A percentile compares a stretch with the other conserved stretches of the same genome.
Conservation (phyloP, 208 protist species). For the Phytomonas francai region DNA sequence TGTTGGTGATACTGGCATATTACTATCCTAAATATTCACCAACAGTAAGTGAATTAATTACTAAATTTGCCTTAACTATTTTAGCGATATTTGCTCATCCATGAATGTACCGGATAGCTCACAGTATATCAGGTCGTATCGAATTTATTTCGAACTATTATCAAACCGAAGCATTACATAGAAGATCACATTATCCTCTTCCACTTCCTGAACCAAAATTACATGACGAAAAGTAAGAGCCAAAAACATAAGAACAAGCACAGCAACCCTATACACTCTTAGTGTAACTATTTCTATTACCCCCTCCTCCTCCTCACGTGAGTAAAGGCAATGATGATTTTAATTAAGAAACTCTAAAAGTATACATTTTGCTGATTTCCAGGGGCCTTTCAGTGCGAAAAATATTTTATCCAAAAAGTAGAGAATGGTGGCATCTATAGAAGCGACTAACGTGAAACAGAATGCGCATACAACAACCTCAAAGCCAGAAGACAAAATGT, state of each 20-base stretch:
- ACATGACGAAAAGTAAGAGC: no score
- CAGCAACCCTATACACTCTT: no score
- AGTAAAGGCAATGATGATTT: not conserved
- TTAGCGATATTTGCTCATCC: not conserved
- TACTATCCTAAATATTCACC: not conserved
- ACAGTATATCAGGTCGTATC: not conserved
- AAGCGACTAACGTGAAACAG: constrained; percentile 33
- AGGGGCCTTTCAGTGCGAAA: constrained; percentile 34
- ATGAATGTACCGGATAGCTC: not conserved
- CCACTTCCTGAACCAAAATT: no score
- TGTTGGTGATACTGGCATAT: not conserved
- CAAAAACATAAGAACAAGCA: no score
- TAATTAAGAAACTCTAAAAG: not conserved
- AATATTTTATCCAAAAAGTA: constrained; percentile 34
- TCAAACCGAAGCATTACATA: not conserved
- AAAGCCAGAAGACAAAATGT: constrained; percentile 53
- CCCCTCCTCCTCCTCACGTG: not conserved
- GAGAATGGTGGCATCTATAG: constrained; percentile 23
- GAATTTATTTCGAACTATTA: not conserved
- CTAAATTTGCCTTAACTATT: not conserved
- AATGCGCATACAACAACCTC: constrained; percentile 35
- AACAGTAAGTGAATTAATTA: not conserved
- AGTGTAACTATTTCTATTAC: not conserved
- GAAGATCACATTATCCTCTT: not conserved
- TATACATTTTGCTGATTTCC: constrained; percentile 1